Evolutionary conservation across 768 basidiomycete genomes (phyloP), one percentile per base, ranked within the genome.

Genomic region (Suillus lakei): DNA sequence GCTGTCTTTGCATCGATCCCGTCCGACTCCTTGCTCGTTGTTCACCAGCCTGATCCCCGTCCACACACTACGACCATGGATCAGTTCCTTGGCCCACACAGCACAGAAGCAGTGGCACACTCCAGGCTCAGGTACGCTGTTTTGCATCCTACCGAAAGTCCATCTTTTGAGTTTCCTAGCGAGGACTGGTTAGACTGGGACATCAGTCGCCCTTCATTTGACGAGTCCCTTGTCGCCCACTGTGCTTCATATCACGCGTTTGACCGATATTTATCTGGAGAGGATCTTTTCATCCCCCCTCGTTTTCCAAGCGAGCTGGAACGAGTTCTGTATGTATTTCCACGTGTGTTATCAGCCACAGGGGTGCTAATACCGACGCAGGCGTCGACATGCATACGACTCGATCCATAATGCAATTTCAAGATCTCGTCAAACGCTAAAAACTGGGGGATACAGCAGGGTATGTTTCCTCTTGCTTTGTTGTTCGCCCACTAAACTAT

Each of bases 341-440:
- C 26, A 41, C 56, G 1, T 50, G 15, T 18, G 5, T 34, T 26
- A 62, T 59, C 56, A 54, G n/a, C 68, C 23, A 63, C 60, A 62
- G 28, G 15, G 38, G 6, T 21, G n/a, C 38, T 63, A 23, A 26
- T 39, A 21, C 62, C 30, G 61, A n/a, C 62, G 38, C 69, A 91
- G 90, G 60, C 82, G 86, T 69, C 82, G 89, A 73, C 91, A 91
- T 73, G 83, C 87, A 1, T 86, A 89, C 70, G 90, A 91, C 71
- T 87, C 86, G 10, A 89, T 92, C 60, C 91, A 91, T 72, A 91
- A 91, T 73, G 83, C 86, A 32, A 89, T 91, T 71, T 81, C 91
- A 26, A 86, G 81, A 66, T 86, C 88, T 72, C 86, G 86, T 48
- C 84, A 86, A 26, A 77, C 84, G 16, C 77, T 91, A 23, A 82